These are phyloP conservation scores for Haberlea rhodopensis DNA, from an alignment of 257 asterid species.

Conservation along the genomic window DNA sequence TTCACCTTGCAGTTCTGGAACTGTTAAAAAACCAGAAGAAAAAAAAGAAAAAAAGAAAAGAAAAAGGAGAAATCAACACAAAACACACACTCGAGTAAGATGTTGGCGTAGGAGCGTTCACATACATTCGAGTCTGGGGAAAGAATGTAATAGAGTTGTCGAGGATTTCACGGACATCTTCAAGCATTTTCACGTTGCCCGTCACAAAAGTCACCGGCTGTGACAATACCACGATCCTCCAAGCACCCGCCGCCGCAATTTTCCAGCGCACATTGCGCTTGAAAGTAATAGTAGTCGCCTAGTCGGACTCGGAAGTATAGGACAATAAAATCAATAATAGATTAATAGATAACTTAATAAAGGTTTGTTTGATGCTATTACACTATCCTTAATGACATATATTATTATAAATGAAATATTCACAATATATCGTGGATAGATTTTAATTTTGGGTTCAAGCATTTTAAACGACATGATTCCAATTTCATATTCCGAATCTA, in stretches of 20 bases:
- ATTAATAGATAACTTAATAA: too few relatives aligned
- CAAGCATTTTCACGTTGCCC: conserved; percentile 90
- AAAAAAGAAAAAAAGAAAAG: not conserved
- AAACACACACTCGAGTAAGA: not conserved
- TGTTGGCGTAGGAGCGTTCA: not conserved
- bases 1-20: conserved; percentile 95
- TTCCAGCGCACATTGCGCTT: conserved; percentile 19
- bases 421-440: too few relatives aligned
- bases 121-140: conserved; percentile 72
- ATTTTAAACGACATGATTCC: too few relatives aligned
- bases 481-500: too few relatives aligned
- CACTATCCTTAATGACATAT: too few relatives aligned
- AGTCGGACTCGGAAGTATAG: not conserved
- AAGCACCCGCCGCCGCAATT: conserved; percentile 55
- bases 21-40: conserved; percentile 35
- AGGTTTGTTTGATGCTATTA: too few relatives aligned
- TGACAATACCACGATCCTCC: conserved; percentile 42
- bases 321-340: not conserved
- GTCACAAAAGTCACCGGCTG: conserved; percentile 93
- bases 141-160: conserved; percentile 82
- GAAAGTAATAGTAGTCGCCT: not conserved
- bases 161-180: conserved; percentile 78
- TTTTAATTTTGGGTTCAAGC: too few relatives aligned
- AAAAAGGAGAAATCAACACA: not conserved
- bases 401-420: too few relatives aligned